These are phyloP conservation scores for Fusarium odoratissimum DNA, from an alignment of 2,329 filamentous ascomycete genomes.

Conservation along the genomic window DNA sequence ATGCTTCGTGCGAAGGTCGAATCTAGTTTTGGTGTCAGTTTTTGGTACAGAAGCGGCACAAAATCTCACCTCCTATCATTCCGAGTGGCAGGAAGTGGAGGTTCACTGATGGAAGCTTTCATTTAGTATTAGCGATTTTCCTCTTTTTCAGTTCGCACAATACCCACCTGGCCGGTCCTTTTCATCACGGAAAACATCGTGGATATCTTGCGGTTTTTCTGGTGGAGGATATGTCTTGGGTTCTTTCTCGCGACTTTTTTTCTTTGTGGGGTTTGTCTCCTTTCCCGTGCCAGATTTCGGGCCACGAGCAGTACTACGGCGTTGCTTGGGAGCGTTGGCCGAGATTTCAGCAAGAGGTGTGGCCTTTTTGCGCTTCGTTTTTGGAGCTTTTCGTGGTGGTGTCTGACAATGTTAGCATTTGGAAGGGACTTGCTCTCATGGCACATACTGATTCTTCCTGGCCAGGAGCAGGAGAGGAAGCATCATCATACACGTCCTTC, in stretches of 20 bases:
- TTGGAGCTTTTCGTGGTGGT: conserved; percentile 48
- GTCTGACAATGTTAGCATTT: conserved; percentile 33
- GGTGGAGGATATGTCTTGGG: conserved; percentile 16
- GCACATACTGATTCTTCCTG: conserved; percentile 57
- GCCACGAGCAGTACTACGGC: conserved; percentile 37
- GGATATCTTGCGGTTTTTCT: conserved; percentile 36
- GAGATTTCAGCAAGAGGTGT: conserved; percentile 51
- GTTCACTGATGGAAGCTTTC: conserved; percentile 42
- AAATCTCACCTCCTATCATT: conserved; percentile 43
- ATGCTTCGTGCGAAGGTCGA: conserved; percentile 49
- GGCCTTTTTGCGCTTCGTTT: conserved; percentile 48
- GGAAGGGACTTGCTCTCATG: background rate
- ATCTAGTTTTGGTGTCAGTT: conserved; percentile 41
- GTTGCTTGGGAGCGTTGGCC: conserved; percentile 49
- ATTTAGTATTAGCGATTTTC: conserved; percentile 27
- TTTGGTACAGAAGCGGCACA: background rate
- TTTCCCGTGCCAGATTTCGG: conserved; percentile 32
- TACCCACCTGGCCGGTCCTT: conserved; percentile 43
- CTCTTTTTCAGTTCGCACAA: too few relatives aligned
- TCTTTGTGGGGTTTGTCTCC: conserved; percentile 27
- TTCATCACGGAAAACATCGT: conserved; percentile 50
- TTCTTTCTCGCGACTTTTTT: conserved; percentile 29
- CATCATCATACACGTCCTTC: conserved; percentile 71
- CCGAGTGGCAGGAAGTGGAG: conserved; percentile 35
- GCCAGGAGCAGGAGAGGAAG: conserved; percentile 60